Conservation (phyloP, 495 filamentous ascomycete genomes). For the Neurospora sp. region DNA sequence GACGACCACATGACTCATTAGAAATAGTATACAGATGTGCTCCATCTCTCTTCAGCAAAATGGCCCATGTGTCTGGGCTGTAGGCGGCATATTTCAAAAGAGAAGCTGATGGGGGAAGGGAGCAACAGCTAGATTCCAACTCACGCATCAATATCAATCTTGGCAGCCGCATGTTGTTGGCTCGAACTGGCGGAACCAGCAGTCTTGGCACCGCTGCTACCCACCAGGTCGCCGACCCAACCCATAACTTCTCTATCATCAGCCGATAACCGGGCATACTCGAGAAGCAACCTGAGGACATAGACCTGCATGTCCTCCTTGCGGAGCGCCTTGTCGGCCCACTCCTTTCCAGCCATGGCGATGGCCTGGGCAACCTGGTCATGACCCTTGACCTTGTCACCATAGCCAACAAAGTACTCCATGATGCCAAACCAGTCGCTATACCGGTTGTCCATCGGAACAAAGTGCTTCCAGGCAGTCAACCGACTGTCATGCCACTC, state of each 20-base stretch:
- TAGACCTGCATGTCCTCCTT: conserved; percentile 67
- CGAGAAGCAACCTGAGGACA: conserved; percentile 54
- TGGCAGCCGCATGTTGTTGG: neutral
- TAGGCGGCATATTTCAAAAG: neutral
- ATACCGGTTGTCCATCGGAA: conserved; percentile 79
- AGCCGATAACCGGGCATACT: conserved; percentile 58
- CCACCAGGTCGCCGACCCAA: conserved; percentile 43
- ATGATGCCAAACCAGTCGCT: conserved; percentile 67
- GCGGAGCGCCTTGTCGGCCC: conserved; percentile 59
- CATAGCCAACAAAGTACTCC: conserved; percentile 64
- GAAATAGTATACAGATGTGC: neutral
- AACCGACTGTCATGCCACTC: conserved; percentile 68
- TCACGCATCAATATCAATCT: neutral
- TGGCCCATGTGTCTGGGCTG: neutral
- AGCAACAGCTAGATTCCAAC: neutral
- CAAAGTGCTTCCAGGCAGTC: conserved; percentile 62
- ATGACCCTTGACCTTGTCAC: conserved; percentile 12
- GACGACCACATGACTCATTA: neutral
- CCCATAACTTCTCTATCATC: conserved; percentile 56
- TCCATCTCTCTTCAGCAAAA: neutral
- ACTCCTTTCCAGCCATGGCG: conserved; percentile 50
- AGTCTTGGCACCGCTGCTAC: neutral
- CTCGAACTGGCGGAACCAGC: neutral
- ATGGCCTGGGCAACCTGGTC: conserved; percentile 45
- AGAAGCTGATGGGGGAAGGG: neutral